Evolutionary conservation across 192 early-diverging fungal genomes (phyloP).

Genomic region (Rhizoclosmatium globosum): DNA sequence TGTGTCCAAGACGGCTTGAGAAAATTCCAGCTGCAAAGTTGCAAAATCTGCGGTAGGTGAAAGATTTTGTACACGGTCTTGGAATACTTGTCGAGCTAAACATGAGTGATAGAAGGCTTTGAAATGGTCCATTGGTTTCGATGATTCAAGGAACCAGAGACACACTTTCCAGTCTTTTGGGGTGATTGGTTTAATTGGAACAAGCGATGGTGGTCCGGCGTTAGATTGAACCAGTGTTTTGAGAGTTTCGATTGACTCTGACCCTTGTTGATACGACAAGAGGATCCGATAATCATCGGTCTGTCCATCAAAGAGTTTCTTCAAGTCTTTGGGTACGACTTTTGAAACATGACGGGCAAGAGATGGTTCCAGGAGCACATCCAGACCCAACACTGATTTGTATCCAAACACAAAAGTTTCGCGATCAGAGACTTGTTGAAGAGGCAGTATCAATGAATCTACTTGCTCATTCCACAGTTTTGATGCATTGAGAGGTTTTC

Average conservation of each 20-base stretch:
- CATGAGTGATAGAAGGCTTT: conserved; percentile 74
- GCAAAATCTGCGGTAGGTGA: neutral
- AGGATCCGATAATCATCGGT: conserved; percentile 1
- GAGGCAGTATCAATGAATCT: conserved; percentile 1
- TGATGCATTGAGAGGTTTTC: neutral
- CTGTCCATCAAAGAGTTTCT: neutral
- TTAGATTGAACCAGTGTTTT: conserved; percentile 8
- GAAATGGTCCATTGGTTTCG: conserved; percentile 58
- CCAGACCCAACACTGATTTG: conserved; percentile 52
- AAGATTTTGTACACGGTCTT: conserved; percentile 5
- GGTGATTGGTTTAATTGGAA: neutral
- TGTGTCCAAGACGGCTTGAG: conserved; percentile 34
- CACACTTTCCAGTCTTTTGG: conserved; percentile 45
- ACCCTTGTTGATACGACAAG: neutral
- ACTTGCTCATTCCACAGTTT: neutral
- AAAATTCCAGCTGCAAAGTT: conserved; percentile 12
- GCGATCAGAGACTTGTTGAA: neutral
- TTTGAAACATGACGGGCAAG: neutral
- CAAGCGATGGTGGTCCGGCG: neutral
- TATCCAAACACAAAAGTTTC: conserved; percentile 57
- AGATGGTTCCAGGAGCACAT: conserved; percentile 58
- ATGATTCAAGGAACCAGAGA: conserved; percentile 65
- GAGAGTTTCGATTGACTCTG: too few species aligned
- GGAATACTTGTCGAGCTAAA: conserved; percentile 48
- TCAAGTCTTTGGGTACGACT: neutral